Evolutionary conservation across 495 filamentous ascomycete genomes (phyloP), one percentile per base, ranked within the genome.

Genomic region (Talaromyces trachyspermus): DNA sequence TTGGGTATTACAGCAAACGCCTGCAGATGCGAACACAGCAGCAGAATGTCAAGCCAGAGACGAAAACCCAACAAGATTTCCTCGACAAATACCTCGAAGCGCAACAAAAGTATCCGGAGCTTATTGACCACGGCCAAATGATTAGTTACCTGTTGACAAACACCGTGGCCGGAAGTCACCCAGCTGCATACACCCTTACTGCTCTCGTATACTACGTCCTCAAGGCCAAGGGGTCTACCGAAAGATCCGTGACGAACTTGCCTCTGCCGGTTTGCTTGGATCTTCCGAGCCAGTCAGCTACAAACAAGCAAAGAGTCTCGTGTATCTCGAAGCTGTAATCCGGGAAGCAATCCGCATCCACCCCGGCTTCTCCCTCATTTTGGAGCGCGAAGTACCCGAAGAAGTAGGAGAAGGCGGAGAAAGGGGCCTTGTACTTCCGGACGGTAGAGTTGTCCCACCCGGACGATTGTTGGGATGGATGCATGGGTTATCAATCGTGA

Each of bases 301-400:
- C 12, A 19, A 33, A 36, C 14, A 59, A 57, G 43, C 56, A n/a
- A 49, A 58, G 12, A 33, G 49, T 9, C 59, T 86, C 8, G 65
- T 57, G 1, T 88, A 87, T 51, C 74, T 87, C 8, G 79, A 82
- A 48, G 80, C 83, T 2, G 76, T 77, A 23, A 75, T 88, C 50
- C 80, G 85, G 58, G 85, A 89, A 62, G 67, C 77, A 0, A 76
- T 86, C 58, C 74, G 84, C 3, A 44, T 88, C 14, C 77, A 86
- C 52, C 81, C 85, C 0, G 76, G 79, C 5, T 69, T 79, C 1
- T 76, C 76, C 0, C 59, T 84, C 23, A 68, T 75, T n/a, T 72
- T 86, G 41, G 83, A 87, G 61, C 74, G 82, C 20, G 60, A 83
- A 25, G 80, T 85, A 6, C 85, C 79, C 1, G 59, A 61, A 36